Evolutionary conservation across 2,329 filamentous ascomycete genomes (phyloP).

Genomic region (Ophiostoma himal-ulmi): DNA sequence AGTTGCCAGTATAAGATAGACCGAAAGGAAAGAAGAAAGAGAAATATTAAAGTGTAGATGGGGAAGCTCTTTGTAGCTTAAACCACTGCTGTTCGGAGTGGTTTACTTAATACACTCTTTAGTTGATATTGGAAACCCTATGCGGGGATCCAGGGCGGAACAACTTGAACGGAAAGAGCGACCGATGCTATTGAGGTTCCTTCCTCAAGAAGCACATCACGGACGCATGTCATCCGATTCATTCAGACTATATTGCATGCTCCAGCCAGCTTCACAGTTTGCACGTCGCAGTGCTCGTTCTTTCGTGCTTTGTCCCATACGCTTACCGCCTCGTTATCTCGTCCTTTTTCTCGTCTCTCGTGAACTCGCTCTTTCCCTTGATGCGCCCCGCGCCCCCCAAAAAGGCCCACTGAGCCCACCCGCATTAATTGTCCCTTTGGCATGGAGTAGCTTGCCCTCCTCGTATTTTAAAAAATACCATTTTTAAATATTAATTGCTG

Average conservation of each 20-base stretch:
- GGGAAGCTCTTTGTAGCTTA: slow-evolving; percentile 1
- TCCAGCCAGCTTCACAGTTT: neutral
- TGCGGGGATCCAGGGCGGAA: slow-evolving; percentile 6
- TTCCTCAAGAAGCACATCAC: neutral
- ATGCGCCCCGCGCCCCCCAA: neutral
- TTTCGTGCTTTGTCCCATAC: neutral
- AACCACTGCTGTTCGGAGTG: neutral
- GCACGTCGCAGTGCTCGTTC: neutral
- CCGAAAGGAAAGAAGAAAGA: neutral
- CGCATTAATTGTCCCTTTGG: neutral
- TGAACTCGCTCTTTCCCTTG: slow-evolving; percentile 6
- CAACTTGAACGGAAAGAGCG: neutral
- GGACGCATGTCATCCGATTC: neutral
- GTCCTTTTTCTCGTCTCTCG: neutral
- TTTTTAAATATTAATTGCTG: neutral
- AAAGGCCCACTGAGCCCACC: slow-evolving; percentile 2
- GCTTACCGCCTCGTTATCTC: neutral
- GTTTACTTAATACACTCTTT: neutral
- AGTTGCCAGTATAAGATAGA: neutral
- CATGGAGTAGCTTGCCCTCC: neutral
- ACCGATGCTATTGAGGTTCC: neutral
- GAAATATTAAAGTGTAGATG: neutral
- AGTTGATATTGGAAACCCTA: neutral
- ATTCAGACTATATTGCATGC: neutral
- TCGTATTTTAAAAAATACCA: neutral